Percentiles rank a stretch among this genome's conserved stretches.
Conservation (phyloP, 2,329 filamentous ascomycete species). For the Cladosporium sp. region DNA sequence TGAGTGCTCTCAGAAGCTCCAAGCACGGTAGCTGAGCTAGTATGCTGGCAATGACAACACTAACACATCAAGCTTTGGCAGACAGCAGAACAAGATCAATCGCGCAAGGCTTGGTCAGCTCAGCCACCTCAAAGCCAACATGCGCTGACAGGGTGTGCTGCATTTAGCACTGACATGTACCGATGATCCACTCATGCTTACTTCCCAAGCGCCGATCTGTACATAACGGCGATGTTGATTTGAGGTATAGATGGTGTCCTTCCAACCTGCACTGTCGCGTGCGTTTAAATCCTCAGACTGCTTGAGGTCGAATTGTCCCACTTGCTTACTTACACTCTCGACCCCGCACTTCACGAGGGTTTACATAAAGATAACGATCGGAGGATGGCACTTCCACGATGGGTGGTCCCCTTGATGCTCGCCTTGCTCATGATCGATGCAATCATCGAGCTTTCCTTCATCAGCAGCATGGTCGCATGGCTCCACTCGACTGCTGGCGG, state of each 20-base stretch:
- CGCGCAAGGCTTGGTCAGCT: constrained; percentile 2
- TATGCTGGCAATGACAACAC: neutral
- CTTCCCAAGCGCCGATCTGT: neutral
- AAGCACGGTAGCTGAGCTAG: neutral
- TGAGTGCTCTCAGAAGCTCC: neutral
- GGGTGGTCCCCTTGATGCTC: constrained; percentile 20
- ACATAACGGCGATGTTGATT: neutral
- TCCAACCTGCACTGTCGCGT: neutral
- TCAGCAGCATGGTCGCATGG: constrained; percentile 34
- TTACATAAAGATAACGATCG: neutral
- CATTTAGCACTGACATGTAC: neutral
- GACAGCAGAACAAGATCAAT: neutral
- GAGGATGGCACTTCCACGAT: constrained; percentile 3
- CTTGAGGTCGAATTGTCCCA: neutral
- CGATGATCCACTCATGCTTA: neutral
- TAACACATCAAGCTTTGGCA: neutral
- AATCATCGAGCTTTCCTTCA: constrained; percentile 31
- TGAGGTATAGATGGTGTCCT: neutral
- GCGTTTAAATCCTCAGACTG: neutral
- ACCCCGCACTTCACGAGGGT: no score
- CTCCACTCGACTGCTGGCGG: constrained; percentile 30
- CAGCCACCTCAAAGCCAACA: constrained; percentile 4
- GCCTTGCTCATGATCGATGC: constrained; percentile 30
- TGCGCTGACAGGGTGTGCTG: neutral
- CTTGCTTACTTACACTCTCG: neutral